Percentiles rank a stretch among this genome's conserved stretches.
These are phyloP conservation scores for Breviolum minutum DNA, from an alignment of 73 alveolate genomes.

Conservation along the genomic window DNA sequence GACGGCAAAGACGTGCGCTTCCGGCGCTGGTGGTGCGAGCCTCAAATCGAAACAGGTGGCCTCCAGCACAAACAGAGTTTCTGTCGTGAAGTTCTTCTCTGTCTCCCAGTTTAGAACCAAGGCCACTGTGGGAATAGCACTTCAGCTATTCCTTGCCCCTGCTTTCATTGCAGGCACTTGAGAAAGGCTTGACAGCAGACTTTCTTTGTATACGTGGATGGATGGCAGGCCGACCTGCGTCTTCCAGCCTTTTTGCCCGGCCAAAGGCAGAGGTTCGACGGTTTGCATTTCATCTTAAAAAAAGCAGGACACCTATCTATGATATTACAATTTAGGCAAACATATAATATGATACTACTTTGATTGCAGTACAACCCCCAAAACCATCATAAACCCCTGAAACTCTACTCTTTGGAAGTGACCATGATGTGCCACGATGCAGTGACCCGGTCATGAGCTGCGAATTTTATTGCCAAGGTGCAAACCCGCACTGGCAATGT, in stretches of 20 bases:
- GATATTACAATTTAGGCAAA: neutral
- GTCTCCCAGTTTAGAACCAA: neutral
- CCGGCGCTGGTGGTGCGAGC: constrained; percentile 39
- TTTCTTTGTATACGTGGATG: no score
- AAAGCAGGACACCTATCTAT: neutral
- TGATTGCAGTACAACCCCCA: no score
- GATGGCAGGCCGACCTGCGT: constrained; percentile 36
- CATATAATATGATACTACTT: no score
- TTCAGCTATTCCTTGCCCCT: constrained; percentile 28
- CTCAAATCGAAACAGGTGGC: neutral
- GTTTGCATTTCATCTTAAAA: neutral
- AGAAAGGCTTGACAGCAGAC: neutral
- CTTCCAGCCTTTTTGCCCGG: constrained; percentile 44
- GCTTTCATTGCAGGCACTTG: constrained; percentile 26
- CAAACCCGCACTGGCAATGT: neutral
- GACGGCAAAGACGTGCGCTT: constrained; percentile 59
- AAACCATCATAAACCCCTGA: no score
- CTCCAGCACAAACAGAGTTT: neutral
- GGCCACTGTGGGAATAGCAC: constrained; percentile 29
- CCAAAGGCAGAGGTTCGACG: constrained; percentile 7
- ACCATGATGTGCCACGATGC: no score
- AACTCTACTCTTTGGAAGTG: no score
- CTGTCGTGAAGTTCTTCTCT: neutral
- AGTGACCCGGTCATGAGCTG: no score
- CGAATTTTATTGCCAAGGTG: neutral